A percentile compares a stretch with the other conserved stretches of the same genome.
These are phyloP conservation scores for Primulina eburnea DNA, from an alignment of 257 asterid species.

Conservation along the genomic window DNA sequence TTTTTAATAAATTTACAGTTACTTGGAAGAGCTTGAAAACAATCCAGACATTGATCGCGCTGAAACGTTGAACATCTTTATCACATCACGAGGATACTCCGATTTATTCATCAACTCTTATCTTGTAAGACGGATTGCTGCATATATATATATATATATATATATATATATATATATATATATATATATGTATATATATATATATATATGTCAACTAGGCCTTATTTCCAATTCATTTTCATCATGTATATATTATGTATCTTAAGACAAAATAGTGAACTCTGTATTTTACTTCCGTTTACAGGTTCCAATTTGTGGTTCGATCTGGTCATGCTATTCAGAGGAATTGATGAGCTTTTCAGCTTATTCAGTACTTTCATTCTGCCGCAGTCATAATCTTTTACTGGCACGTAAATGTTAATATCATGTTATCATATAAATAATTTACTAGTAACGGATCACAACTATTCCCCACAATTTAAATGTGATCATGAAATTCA, in stretches of 20 bases:
- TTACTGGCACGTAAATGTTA: constrained; percentile 51
- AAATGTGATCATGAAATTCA: no score
- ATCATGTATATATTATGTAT: no score
- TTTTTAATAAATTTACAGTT: constrained; percentile 36
- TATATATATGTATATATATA: no score
- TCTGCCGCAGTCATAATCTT: constrained; percentile 86
- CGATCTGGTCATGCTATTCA: constrained; percentile 94
- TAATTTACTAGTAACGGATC: no score
- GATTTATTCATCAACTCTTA: constrained; percentile 82
- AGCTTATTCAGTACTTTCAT: constrained; percentile 85
- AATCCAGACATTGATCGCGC: constrained; percentile 75
- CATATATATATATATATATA: no score
- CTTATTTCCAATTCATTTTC: background rate
- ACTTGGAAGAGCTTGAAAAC: constrained; percentile 74
- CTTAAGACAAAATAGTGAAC: background rate
- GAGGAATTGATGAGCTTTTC: constrained; percentile 77
- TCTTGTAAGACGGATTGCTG: constrained; percentile 47
- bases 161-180: no score
- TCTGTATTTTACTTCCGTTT: background rate
- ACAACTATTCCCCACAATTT: no score
- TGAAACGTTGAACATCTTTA: constrained; percentile 69
- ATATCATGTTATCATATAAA: background rate
- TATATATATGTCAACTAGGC: no score
- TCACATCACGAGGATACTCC: constrained; percentile 63
- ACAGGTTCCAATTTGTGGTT: constrained; percentile 85